Conservation (phyloP, 495 filamentous ascomycete genomes). For the Trichoderma gamsii region DNA sequence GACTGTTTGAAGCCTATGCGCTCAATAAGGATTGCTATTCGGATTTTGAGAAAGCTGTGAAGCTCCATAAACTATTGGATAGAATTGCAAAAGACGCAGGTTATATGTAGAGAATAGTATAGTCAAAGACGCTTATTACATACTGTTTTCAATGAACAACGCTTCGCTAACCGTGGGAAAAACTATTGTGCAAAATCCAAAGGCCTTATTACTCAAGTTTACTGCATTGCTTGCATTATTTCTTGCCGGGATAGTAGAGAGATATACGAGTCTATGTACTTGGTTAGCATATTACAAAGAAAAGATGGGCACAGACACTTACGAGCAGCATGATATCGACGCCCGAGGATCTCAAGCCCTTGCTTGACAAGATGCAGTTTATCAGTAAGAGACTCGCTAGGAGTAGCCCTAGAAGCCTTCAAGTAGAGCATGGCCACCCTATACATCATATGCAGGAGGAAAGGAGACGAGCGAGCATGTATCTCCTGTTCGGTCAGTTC, state of each 20-base stretch:
- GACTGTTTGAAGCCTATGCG: background rate
- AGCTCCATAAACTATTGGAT: background rate
- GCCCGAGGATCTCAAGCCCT: background rate
- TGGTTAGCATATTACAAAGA: background rate
- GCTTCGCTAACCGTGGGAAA: background rate
- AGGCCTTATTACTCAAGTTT: background rate
- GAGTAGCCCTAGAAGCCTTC: background rate
- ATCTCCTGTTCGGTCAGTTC: background rate
- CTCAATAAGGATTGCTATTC: background rate
- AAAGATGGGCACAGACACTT: background rate
- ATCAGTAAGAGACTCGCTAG: background rate
- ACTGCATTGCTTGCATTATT: background rate
- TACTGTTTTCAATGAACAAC: background rate
- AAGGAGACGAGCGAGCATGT: background rate
- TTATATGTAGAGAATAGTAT: background rate
- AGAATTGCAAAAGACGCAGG: background rate
- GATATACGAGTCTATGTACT: background rate
- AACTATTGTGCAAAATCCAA: background rate
- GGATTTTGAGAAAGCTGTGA: conserved; percentile 2
- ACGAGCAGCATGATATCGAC: background rate
- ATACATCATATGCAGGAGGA: conserved; percentile 4
- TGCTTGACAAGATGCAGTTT: background rate
- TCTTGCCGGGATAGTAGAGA: background rate
- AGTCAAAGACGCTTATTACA: background rate
- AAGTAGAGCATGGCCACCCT: background rate